phyloP scores from a whole-genome alignment of 2,329 filamentous ascomycete genomes.

The Colletotrichum aenigma region DNA sequence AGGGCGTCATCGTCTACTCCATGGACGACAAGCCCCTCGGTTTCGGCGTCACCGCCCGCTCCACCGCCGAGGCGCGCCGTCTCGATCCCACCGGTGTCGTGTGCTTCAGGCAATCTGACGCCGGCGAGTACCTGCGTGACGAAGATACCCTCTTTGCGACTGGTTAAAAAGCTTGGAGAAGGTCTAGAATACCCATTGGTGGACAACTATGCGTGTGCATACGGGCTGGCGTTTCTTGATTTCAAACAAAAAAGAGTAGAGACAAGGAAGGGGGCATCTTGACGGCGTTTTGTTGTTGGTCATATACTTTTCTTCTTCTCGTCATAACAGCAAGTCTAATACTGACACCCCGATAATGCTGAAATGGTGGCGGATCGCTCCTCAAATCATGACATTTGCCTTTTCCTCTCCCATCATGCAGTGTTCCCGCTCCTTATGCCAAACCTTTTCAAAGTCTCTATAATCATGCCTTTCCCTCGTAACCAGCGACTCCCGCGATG shows the following conservation, averaged over 20 bases:
- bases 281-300: conserved; percentile 17
- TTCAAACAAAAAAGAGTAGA: conserved; percentile 2
- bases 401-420: background rate
- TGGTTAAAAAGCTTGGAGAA: conserved; percentile 35
- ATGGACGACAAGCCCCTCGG: conserved; percentile 96
- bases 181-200: background rate
- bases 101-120: conserved; percentile 90
- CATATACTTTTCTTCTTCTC: background rate
- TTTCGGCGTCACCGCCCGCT: conserved; percentile 90
- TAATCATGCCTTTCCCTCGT: conserved; percentile 20
- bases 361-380: background rate
- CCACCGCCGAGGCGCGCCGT: conserved; percentile 80
- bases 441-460: background rate
- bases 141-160: conserved; percentile 69
- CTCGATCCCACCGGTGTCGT: conserved; percentile 90
- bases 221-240: conserved; percentile 14
- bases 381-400: background rate
- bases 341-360: background rate
- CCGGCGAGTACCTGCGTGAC: conserved; percentile 92
- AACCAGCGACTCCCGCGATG: conserved; percentile 24
- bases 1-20: conserved; percentile 85
- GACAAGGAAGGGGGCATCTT: conserved; percentile 15
- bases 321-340: background rate
- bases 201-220: background rate
- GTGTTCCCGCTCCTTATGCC: background rate